A percentile compares a stretch with the other conserved stretches of the same genome.
Conservation (phyloP, 768 basidiomycete genomes). For the Sarcomyxa edulis region DNA sequence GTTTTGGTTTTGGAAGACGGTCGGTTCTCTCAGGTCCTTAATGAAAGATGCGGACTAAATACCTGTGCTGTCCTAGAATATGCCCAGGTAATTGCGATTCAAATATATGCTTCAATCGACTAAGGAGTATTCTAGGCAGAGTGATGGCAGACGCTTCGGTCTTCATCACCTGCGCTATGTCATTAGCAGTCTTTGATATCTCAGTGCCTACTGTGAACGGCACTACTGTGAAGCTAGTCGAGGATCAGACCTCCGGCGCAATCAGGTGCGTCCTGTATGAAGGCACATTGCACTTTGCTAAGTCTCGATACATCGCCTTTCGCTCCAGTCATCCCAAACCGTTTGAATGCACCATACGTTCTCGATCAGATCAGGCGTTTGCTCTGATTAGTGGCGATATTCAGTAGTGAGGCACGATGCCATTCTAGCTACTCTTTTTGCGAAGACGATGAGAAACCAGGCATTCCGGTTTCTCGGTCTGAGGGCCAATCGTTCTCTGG, state of each 20-base stretch:
- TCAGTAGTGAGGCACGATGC: no score
- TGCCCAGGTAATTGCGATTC: no score
- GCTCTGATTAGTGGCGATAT: conserved; percentile 29
- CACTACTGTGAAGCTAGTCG: conserved; percentile 24
- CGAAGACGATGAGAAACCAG: not conserved
- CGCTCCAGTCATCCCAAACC: conserved; percentile 39
- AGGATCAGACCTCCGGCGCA: conserved; percentile 38
- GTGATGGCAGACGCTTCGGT: conserved; percentile 37
- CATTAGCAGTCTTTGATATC: conserved; percentile 37
- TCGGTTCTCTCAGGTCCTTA: not conserved
- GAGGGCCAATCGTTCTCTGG: not conserved
- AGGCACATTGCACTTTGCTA: not conserved
- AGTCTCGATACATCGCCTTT: no score
- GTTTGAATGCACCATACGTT: conserved; percentile 34
- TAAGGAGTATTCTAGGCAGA: conserved; percentile 18
- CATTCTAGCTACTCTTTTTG: not conserved
- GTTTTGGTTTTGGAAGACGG: conserved; percentile 45
- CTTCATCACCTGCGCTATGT: conserved; percentile 33
- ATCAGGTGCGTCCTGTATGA: conserved; percentile 29
- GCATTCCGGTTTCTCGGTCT: not conserved
- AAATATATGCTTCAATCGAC: conserved; percentile 10
- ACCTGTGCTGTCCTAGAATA: no score
- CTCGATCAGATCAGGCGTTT: conserved; percentile 33
- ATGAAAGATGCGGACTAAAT: no score
- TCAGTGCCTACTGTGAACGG: conserved; percentile 20